Conservation (phyloP, 2,329 filamentous ascomycete genomes). For the Rutstroemia sp. region DNA sequence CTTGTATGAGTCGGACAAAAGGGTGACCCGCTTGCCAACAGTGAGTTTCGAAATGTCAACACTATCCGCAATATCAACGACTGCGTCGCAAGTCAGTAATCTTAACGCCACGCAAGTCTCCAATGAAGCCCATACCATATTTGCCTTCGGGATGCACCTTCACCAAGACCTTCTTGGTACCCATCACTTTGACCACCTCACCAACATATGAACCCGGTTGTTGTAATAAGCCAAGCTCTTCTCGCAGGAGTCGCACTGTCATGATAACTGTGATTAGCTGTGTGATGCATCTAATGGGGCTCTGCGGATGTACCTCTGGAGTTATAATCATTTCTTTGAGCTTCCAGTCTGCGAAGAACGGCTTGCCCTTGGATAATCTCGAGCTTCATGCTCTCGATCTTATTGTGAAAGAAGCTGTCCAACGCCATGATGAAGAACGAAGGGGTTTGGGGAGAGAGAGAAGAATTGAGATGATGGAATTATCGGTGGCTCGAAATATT, state of each 20-base stretch:
- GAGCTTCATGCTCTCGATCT: constrained; percentile 99
- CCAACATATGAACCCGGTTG: constrained; percentile 97
- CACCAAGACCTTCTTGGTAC: constrained; percentile 97
- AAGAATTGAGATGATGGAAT: not conserved
- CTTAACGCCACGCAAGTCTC: no score
- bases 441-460: not conserved
- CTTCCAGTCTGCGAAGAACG: constrained; percentile 87
- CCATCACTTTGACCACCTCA: constrained; percentile 99
- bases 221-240: constrained; percentile 92
- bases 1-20: constrained; percentile 96
- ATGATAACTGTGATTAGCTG: constrained; percentile 15
- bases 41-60: constrained; percentile 96
- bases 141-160: constrained; percentile 99
- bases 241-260: constrained; percentile 76
- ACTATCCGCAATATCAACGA: constrained; percentile 89
- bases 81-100: constrained; percentile 38
- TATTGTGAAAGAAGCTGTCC: constrained; percentile 99
- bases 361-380: constrained; percentile 99
- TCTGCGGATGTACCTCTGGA: constrained; percentile 49
- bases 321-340: constrained; percentile 99
- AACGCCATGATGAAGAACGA: constrained; percentile 73
- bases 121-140: constrained; percentile 64
- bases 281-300: not conserved
- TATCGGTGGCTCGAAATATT: not conserved
- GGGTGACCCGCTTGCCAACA: constrained; percentile 91